A percentile compares a stretch with the other conserved stretches of the same genome.
Evolutionary conservation across 129 eudicot genomes (phyloP).

Genomic region (Escallonia rubra): DNA sequence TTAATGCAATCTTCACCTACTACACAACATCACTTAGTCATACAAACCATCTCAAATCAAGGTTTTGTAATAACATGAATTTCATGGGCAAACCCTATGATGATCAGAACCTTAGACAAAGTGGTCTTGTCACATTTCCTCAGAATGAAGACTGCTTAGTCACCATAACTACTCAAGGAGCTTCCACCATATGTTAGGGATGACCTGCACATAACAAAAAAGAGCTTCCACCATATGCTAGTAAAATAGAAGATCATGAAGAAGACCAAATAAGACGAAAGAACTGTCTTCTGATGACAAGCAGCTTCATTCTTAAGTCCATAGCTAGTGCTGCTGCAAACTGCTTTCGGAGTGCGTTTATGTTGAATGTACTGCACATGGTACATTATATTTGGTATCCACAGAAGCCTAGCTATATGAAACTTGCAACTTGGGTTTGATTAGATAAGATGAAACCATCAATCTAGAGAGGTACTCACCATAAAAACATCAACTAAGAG

Average conservation of each 20-base stretch:
- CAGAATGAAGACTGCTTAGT: too few species aligned
- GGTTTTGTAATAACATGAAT: too few species aligned
- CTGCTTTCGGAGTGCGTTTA: background rate
- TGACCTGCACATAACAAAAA: too few species aligned
- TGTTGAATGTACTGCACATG: background rate
- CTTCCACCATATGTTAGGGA: background rate
- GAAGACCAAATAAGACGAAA: too few species aligned
- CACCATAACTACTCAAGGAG: background rate
- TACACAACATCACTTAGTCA: background rate
- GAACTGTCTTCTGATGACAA: background rate
- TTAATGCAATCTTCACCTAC: constrained; percentile 6
- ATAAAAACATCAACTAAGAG: background rate
- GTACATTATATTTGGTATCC: background rate
- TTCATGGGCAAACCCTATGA: too few species aligned
- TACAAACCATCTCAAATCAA: too few species aligned
- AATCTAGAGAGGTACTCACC: too few species aligned
- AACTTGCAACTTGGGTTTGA: background rate
- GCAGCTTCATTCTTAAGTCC: background rate
- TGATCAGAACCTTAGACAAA: too few species aligned
- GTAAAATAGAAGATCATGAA: too few species aligned
- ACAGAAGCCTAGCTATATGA: background rate
- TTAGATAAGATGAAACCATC: too few species aligned
- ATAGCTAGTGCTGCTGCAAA: background rate
- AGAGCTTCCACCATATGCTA: too few species aligned
- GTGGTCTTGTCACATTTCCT: too few species aligned